These are phyloP conservation scores for Cyclotella kingstonii DNA, from an alignment of 108 stramenopile genomes.

Conservation along the genomic window DNA sequence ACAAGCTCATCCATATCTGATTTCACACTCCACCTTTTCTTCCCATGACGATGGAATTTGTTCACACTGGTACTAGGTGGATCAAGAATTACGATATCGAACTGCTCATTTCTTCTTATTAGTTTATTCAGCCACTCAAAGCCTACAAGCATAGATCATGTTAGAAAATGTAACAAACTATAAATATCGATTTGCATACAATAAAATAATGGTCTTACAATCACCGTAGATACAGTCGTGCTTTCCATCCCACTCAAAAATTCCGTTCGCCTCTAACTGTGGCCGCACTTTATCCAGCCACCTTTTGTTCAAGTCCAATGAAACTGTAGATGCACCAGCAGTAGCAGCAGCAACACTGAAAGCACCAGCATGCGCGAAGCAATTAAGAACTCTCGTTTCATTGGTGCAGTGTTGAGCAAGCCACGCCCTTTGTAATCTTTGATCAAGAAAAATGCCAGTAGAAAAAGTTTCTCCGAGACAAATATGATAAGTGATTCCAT, in stretches of 20 bases:
- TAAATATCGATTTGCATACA: neutral
- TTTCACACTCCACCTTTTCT: conserved; percentile 80
- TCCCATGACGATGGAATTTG: conserved; percentile 53
- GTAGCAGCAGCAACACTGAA: conserved; percentile 80
- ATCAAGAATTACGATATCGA: conserved; percentile 85
- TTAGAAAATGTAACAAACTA: neutral
- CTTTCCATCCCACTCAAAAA: conserved; percentile 60
- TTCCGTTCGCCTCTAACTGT: conserved; percentile 79
- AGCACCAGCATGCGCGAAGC: conserved; percentile 82
- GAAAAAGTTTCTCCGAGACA: conserved; percentile 72
- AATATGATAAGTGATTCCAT: conserved; percentile 71
- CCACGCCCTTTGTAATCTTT: conserved; percentile 73
- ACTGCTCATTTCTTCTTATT: conserved; percentile 76
- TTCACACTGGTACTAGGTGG: conserved; percentile 77
- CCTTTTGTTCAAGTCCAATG: conserved; percentile 77
- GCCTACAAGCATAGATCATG: conserved; percentile 4
- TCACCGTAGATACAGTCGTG: conserved; percentile 86
- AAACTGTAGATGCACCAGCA: conserved; percentile 62
- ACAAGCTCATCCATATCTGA: conserved; percentile 76
- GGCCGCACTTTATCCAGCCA: conserved; percentile 78
- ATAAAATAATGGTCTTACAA: conserved; percentile 49
- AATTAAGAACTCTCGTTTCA: conserved; percentile 76
- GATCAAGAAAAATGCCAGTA: conserved; percentile 84
- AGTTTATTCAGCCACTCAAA: conserved; percentile 83
- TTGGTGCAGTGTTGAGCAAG: conserved; percentile 58